These are phyloP conservation scores for Yamadazyma atlantica DNA, from an alignment of 1,139 yeast genomes.

Conservation along the genomic window DNA sequence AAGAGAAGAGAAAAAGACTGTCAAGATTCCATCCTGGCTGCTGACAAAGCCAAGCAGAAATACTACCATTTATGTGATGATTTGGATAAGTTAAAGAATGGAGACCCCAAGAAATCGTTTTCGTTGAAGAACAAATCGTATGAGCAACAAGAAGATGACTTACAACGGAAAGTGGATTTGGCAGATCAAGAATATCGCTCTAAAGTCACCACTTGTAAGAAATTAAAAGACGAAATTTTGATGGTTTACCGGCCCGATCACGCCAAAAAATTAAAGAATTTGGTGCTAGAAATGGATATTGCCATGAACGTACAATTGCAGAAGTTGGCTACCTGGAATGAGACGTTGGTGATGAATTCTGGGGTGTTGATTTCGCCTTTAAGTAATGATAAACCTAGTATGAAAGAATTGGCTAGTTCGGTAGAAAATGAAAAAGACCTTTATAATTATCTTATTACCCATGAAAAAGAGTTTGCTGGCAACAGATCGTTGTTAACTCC, in stretches of 20 bases:
- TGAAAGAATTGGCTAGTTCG: slow-evolving; percentile 72
- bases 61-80: slow-evolving; percentile 83
- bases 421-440: slow-evolving; percentile 83
- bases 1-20: slow-evolving; percentile 81
- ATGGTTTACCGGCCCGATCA: slow-evolving; percentile 75
- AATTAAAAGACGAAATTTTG: slow-evolving; percentile 70
- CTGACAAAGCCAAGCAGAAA: slow-evolving; percentile 85
- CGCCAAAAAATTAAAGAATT: slow-evolving; percentile 69
- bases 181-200: slow-evolving; percentile 86
- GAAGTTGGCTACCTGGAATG: slow-evolving; percentile 85
- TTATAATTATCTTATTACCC: slow-evolving; percentile 61
- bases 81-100: slow-evolving; percentile 73
- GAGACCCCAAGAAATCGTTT: slow-evolving; percentile 84
- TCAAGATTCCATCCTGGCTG: slow-evolving; percentile 72
- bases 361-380: slow-evolving; percentile 84
- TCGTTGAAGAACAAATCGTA: slow-evolving; percentile 76
- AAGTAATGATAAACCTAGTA: slow-evolving; percentile 53
- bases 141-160: slow-evolving; percentile 91
- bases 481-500: slow-evolving; percentile 47
- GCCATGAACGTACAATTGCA: slow-evolving; percentile 87
- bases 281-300: slow-evolving; percentile 82
- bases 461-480: slow-evolving; percentile 34
- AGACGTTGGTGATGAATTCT: slow-evolving; percentile 76
- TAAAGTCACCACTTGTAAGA: slow-evolving; percentile 71
- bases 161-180: slow-evolving; percentile 72